phyloP scores from a whole-genome alignment of 345 rosid genomes.

The Noccaea bulbosa region DNA sequence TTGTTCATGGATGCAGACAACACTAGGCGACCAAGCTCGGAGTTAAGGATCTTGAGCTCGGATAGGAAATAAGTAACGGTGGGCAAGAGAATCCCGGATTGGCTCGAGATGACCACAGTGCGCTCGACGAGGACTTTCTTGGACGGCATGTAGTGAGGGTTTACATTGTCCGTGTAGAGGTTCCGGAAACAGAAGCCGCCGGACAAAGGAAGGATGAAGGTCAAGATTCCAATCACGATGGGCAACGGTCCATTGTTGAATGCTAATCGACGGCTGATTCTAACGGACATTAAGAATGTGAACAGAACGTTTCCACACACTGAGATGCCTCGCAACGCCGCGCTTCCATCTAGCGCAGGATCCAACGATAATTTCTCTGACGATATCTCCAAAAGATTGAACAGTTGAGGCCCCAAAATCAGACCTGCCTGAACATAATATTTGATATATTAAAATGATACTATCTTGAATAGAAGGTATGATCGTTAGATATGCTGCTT shows the following conservation, averaged over 20 bases:
- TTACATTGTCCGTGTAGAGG: neutral
- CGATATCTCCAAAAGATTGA: conserved; percentile 27
- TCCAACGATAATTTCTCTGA: conserved; percentile 17
- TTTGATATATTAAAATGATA: neutral
- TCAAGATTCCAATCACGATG: conserved; percentile 28
- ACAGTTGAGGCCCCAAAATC: conserved; percentile 29
- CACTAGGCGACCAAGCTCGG: conserved; percentile 37
- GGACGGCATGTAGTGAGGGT: conserved; percentile 22
- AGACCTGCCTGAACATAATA: conserved; percentile 38
- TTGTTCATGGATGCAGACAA: conserved; percentile 31
- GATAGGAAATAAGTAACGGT: conserved; percentile 11
- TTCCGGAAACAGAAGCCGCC: conserved; percentile 18
- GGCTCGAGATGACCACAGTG: conserved; percentile 15
- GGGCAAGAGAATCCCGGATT: conserved; percentile 32
- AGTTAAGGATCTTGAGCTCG: conserved; percentile 38
- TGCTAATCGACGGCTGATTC: conserved; percentile 42
- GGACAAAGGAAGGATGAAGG: conserved; percentile 15
- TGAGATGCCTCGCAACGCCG: conserved; percentile 33
- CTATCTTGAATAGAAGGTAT: too few relatives aligned
- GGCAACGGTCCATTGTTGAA: conserved; percentile 32
- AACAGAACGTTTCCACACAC: conserved; percentile 43
- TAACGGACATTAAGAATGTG: conserved; percentile 51
- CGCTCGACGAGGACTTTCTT: conserved; percentile 28
- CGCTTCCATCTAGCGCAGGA: conserved; percentile 7
- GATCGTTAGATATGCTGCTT: neutral